These are phyloP conservation scores for Allium sativum DNA, from an alignment of 106 monocot species.

Conservation along the genomic window DNA sequence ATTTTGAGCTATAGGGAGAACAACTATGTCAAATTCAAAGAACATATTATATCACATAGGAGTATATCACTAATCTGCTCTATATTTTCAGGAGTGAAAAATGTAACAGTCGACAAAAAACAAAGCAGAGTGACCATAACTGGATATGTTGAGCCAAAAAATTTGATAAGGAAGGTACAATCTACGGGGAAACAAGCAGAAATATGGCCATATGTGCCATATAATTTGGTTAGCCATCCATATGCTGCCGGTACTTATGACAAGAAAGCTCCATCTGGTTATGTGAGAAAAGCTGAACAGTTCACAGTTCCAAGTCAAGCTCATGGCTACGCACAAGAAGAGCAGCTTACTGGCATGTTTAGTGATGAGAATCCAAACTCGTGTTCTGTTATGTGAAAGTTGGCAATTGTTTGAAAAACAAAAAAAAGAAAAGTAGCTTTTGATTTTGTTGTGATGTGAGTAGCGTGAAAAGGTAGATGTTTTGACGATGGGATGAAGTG, in stretches of 20 bases:
- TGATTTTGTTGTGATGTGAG: not conserved
- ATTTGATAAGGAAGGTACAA: conserved; percentile 33
- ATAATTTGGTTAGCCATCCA: conserved; percentile 23
- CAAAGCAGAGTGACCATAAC: conserved; percentile 36
- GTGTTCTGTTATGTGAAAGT: conserved; percentile 49
- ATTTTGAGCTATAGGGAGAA: too few relatives aligned
- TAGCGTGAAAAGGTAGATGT: not conserved
- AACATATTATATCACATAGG: too few relatives aligned
- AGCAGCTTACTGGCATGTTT: conserved; percentile 33
- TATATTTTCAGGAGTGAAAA: conserved; percentile 17
- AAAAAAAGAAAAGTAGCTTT: not conserved
- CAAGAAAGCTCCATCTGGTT: conserved; percentile 52
- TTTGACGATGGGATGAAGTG: not conserved
- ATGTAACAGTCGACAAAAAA: conserved; percentile 41
- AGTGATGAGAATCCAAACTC: conserved; percentile 69
- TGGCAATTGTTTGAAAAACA: not conserved
- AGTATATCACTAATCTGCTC: too few relatives aligned
- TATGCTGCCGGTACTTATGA: conserved; percentile 37
- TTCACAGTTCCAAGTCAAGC: conserved; percentile 12
- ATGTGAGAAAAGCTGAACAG: conserved; percentile 35
- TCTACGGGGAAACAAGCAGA: conserved; percentile 55
- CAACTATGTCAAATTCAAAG: too few relatives aligned
- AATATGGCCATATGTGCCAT: conserved; percentile 60
- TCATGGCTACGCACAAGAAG: conserved; percentile 13
- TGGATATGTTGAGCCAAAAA: conserved; percentile 37